These are phyloP conservation scores for Dictyostelium brefeldianum DNA, from an alignment of 78 protist genomes.

Conservation along the genomic window DNA sequence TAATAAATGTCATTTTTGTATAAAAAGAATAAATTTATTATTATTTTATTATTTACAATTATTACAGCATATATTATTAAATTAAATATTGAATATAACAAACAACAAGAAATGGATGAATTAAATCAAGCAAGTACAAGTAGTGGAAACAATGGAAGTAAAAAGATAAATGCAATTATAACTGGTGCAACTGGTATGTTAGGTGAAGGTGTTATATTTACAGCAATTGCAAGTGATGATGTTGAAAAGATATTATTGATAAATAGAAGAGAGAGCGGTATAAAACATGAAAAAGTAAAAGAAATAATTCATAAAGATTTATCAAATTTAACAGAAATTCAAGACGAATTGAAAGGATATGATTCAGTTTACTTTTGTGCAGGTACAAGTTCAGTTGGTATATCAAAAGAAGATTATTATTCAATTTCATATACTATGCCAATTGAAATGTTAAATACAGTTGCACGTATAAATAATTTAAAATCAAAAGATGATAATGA, in stretches of 20 bases:
- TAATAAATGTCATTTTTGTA: no score
- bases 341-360: conserved; percentile 2
- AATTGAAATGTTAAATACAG: neutral
- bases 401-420: neutral
- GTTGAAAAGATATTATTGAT: neutral
- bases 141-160: no score
- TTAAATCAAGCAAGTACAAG: no score
- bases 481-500: neutral
- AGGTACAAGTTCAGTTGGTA: conserved; percentile 3
- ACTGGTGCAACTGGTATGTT: conserved; percentile 46
- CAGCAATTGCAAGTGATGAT: neutral
- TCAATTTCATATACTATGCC: neutral
- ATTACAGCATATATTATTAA: no score
- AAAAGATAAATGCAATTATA: conserved; percentile 12
- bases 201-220: conserved; percentile 15
- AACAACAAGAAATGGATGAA: no score
- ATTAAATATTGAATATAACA: no score
- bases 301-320: conserved; percentile 8
- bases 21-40: no score
- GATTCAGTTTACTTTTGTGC: conserved; percentile 10
- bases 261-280: neutral
- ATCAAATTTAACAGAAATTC: neutral
- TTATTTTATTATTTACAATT: no score
- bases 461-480: neutral
- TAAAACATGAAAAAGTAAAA: neutral